Conservation (phyloP, 2,329 filamentous ascomycete species). For the Tympanopsis confertula region DNA sequence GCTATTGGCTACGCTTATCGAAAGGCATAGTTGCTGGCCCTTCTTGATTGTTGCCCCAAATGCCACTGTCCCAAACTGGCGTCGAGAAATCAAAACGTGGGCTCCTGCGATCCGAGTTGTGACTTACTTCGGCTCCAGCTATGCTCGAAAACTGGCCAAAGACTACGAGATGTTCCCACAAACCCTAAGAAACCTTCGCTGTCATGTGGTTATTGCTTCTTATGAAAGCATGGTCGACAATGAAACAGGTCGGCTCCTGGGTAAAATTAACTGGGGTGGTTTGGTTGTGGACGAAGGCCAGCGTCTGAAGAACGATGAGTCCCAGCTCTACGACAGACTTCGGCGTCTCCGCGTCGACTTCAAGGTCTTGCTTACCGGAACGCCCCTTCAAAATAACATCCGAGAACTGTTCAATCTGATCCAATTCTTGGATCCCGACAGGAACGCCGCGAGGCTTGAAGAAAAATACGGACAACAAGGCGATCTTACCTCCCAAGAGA, state of each 20-base stretch:
- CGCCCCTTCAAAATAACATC: conserved; percentile 89
- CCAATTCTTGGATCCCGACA: conserved; percentile 71
- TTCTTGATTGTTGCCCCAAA: conserved; percentile 92
- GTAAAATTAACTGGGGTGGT: conserved; percentile 68
- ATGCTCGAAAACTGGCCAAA: conserved; percentile 65
- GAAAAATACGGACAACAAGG: conserved; percentile 66
- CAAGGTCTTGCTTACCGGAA: conserved; percentile 77
- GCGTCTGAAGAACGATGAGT: conserved; percentile 85
- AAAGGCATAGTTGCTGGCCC: conserved; percentile 66
- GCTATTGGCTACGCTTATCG: conserved; percentile 63
- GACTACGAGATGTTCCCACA: conserved; percentile 67
- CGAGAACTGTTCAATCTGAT: conserved; percentile 92
- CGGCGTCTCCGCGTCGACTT: conserved; percentile 67
- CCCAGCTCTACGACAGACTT: conserved; percentile 66
- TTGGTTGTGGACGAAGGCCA: conserved; percentile 93
- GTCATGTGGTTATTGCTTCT: conserved; percentile 87
- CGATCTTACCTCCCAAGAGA: conserved; percentile 48
- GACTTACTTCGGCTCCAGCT: conserved; percentile 75
- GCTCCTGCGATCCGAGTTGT: conserved; percentile 75
- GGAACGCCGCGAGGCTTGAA: conserved; percentile 64
- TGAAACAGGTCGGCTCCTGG: conserved; percentile 53
- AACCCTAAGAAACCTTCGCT: conserved; percentile 57
- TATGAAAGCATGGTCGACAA: conserved; percentile 80
- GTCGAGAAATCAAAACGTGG: conserved; percentile 91
- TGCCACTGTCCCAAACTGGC: conserved; percentile 94